Evolutionary conservation across 306 rosid species (phyloP), one percentile per base, ranked within the genome.

Genomic region (Erythrophleum fordii): DNA sequence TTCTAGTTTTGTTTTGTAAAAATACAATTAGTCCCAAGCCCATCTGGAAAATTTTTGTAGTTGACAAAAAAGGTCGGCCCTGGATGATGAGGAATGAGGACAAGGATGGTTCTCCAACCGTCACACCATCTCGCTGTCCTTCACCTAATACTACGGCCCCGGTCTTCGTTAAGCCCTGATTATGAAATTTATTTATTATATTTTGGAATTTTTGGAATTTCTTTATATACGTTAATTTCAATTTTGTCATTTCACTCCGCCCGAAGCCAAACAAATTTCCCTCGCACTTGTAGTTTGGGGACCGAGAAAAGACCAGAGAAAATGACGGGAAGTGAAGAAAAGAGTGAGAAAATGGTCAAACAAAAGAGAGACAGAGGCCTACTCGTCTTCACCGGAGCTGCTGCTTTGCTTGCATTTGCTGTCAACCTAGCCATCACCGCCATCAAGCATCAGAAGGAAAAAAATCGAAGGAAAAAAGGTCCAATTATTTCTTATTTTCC

Each of bases 371-470:
- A 77, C 8, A 64, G 88, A 8, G 75, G 51, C 78, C 37, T 90
- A 1, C 31, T 93, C 5, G 95, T 76, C 52, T 44, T 93, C 82
- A 90, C 95, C 83, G 99, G 99, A 65, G 89, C 90, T 69, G 95
- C 97, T 7, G 97, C 99, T 51, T 83, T 90, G 70, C 72, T 93
- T 23, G 93, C 92, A 58, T 83, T 95, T 16, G 94, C 93, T 4
- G 89, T 80, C 42, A 93, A 93, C 85, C 77, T 95, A 73, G 94
- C 87, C 16, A 53, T 95, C 81, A 20, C 89, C 59, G 97, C 89
- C 49, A 62, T 90, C 83, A 89, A 84, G 85, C 80, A 86, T 72
- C 88, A 39, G 29, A 79, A 69, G 66, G 73, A 60, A 23, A 89
- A 81, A 46, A 86, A 72, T 78, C 86, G 81, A 65, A 89, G 86